Base-by-base conservation (phyloP, 2,329 filamentous ascomycete genomes). In the Colletotrichum lini region DNA sequence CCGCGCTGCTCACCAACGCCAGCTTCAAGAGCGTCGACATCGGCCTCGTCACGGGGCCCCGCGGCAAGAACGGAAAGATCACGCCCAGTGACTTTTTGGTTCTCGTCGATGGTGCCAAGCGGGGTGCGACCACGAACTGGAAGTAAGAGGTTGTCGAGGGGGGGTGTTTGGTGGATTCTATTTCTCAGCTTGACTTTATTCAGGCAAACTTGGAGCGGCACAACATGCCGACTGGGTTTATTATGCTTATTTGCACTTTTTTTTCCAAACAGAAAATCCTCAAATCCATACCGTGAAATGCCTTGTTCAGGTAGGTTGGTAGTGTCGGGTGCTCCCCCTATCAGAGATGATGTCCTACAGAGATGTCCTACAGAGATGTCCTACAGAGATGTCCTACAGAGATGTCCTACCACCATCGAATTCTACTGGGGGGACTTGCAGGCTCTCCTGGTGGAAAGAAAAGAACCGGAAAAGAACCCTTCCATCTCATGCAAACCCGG, bases 11-110 rank as follows among this genome's bases (percentile, higher is more conserved):
- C n/a, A 64, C 26, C 35, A 65, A 71, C 54, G 35, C 40, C 4
- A 66, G 65, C 54, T 71, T 71, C 67, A 65, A 60, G 61, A 73
- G 67, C 59, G 63, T 66, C 18, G 68, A 73, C 7, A 44, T 50
- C 23, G 23, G 42, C 4, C 71, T 73, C 13, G 59, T 73, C 21
- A 18, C 62, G 6, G 71, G 67, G 2, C 38, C 67, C 3, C 71
- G 67, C 16, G 60, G 49, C 30, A 70, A 70, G 21, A 66, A 73
- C 26, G 71, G 71, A 3, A 70, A 71, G 63, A 67, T 73, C 30
- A 54, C 49, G 16, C 63, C 67, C 30, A 73, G 71, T 42, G 54
- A 71, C 47, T 73, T 73, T 38, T 56, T 73, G 62, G 30, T 66
- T 35, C 71, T 56, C n/a, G 49, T 44, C 5, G 58, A 71, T 16